Evolutionary conservation across 495 filamentous ascomycete species (phyloP), one percentile per base, ranked within the genome.

Genomic region (Pyronema domesticum): DNA sequence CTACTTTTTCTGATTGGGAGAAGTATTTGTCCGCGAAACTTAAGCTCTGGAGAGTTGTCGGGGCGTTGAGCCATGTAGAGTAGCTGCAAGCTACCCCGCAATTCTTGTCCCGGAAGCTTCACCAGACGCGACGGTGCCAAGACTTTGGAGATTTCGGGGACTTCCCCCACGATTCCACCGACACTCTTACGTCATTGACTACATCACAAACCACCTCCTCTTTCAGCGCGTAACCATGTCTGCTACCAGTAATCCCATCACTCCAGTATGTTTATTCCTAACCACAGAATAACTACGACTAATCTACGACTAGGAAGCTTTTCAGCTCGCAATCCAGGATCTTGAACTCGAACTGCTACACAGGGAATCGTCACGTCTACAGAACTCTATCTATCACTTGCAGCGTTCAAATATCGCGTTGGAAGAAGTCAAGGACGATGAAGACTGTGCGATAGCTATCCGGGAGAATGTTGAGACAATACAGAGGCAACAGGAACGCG

Each of bases 331-430:
- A 14, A 74, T 86, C 59, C 61, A 71, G 56, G 71, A 73, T 48
- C 79, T 86, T 42, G 73, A 80, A 34, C 67, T 84, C 53, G 71
- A 74, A 50, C 67, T 74, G 34, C 69, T 86, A 44, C 77, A 83
- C 68, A 65, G 69, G 66, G 85, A 85, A 72, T 73, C 73, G 42
- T 71, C 73, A 53, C 82, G 85, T 56, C 71, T 86, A n/a, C 72
- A 70, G 44, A 85, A 85, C 67, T 76, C 73, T 44, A 78, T 83
- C 60, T 65, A 72, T 7, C 82, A 86, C 57, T 76, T 86, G 4
- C 62, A 69, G 15, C 68, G 70, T 56, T 80, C 75, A 11, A 85
- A 85, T 64, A 54, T 63, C 14, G 74, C 80, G 56, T 67, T 83
- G 18, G 70, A 68, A 9, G 69, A 71, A 46, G 72, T 76, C 11